phyloP scores from a whole-genome alignment of 305 asterid genomes.

The Petunia hybrid region DNA sequence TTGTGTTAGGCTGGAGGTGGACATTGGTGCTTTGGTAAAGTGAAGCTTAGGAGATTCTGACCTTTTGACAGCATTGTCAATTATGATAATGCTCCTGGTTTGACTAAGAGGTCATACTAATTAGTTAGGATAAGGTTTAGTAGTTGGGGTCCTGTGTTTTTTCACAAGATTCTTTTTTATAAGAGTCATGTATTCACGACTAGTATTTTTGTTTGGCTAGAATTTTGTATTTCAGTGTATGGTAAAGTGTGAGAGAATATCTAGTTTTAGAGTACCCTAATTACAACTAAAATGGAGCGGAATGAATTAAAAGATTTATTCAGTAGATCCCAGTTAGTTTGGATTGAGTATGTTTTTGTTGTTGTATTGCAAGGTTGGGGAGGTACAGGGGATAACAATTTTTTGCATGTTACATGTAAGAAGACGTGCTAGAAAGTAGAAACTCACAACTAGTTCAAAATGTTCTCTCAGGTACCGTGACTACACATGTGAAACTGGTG shows the following conservation, averaged over 20 bases:
- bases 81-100: neutral
- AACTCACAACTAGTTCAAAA: conserved; percentile 10
- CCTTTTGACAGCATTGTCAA: neutral
- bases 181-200: neutral
- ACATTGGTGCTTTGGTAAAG: neutral
- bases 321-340: conserved; percentile 13
- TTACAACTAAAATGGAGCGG: conserved; percentile 12
- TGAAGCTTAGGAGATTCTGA: conserved; percentile 20
- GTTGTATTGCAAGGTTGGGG: conserved; percentile 6
- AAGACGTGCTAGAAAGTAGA: neutral
- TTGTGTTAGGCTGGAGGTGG: neutral
- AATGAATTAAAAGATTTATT: neutral
- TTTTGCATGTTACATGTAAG: conserved; percentile 8
- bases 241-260: conserved; percentile 21
- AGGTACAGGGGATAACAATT: neutral
- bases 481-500: conserved; percentile 3
- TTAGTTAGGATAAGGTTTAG: conserved; percentile 22
- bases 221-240: neutral
- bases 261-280: conserved; percentile 21
- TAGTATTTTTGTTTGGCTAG: conserved; percentile 6
- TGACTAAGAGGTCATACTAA: conserved; percentile 19
- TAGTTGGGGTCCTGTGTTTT: conserved; percentile 13
- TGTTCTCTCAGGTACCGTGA: neutral
- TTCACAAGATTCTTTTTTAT: no score
- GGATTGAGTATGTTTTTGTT: conserved; percentile 15